phyloP scores from a whole-genome alignment of 2,329 filamentous ascomycete genomes.

The Cryphonectria japonica region DNA sequence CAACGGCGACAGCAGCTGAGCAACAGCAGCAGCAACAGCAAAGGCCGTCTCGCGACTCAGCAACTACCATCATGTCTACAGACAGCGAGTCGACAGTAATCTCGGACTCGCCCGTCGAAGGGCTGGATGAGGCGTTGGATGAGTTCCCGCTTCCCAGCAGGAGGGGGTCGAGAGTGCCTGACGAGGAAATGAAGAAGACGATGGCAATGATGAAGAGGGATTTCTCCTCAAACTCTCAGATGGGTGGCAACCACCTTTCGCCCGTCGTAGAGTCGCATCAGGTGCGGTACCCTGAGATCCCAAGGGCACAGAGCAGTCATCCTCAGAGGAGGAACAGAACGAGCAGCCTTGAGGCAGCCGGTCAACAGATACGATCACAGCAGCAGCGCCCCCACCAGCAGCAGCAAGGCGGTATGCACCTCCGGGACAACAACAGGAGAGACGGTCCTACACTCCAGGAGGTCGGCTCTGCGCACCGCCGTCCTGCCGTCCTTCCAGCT shows the following conservation, averaged over 20 bases:
- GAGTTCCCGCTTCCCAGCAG: conserved; percentile 12
- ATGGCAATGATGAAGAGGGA: conserved; percentile 34
- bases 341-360: neutral
- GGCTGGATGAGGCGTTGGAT: conserved; percentile 22
- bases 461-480: conserved; percentile 30
- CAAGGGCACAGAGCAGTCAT: conserved; percentile 21
- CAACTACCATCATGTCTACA: conserved; percentile 35
- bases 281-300: conserved; percentile 36
- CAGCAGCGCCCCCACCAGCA: neutral
- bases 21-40: neutral
- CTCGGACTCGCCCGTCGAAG: conserved; percentile 33
- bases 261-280: conserved; percentile 55
- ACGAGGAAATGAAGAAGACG: neutral
- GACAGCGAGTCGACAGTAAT: conserved; percentile 45
- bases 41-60: conserved; percentile 11
- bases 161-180: conserved; percentile 3
- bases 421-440: neutral
- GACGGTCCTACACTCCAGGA: conserved; percentile 47
- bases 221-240: neutral
- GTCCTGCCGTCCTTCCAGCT: neutral
- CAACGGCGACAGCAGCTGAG: neutral
- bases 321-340: neutral
- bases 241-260: conserved; percentile 40
- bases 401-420: neutral
- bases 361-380: neutral